Evolutionary conservation across 768 basidiomycete genomes (phyloP).

Genomic region (Coprinopsis cinerea): DNA sequence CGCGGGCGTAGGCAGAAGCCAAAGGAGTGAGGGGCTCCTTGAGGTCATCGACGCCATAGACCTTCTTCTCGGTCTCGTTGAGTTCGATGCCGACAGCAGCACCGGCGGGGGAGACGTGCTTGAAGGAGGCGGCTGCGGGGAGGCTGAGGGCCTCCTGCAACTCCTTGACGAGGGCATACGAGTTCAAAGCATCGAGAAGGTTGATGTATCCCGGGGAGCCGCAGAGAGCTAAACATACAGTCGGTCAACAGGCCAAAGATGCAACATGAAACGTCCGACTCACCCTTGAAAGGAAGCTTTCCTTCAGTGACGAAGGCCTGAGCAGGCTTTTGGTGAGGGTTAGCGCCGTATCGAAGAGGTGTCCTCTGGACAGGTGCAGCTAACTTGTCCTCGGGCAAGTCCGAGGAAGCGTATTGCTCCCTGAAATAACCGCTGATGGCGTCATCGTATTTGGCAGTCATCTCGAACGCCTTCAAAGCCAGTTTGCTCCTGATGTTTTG

Average conservation of each 20-base stretch:
- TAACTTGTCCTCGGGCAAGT: slow-evolving; percentile 52
- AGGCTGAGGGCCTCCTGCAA: slow-evolving; percentile 80
- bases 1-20: slow-evolving; percentile 92
- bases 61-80: slow-evolving; percentile 79
- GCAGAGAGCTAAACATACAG: slow-evolving; percentile 59
- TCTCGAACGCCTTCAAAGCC: slow-evolving; percentile 95
- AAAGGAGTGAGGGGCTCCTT: slow-evolving; percentile 85
- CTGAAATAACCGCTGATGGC: slow-evolving; percentile 97
- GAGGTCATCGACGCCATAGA: slow-evolving; percentile 94
- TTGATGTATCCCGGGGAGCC: slow-evolving; percentile 99
- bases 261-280: slow-evolving; percentile 5
- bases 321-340: slow-evolving; percentile 98
- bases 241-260: slow-evolving; percentile 2
- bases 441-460: slow-evolving; percentile 91
- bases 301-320: slow-evolving; percentile 91
- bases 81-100: slow-evolving; percentile 88
- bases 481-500: slow-evolving; percentile 68
- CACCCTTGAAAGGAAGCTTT: slow-evolving; percentile 91
- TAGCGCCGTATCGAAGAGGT: slow-evolving; percentile 89
- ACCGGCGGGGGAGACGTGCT: slow-evolving; percentile 98
- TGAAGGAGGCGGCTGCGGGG: slow-evolving; percentile 98
- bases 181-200: slow-evolving; percentile 94
- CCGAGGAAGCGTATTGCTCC: slow-evolving; percentile 88
- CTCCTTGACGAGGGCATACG: slow-evolving; percentile 93
- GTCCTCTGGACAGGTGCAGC: slow-evolving; percentile 76